These are phyloP conservation scores for Coniochaeta sp. DNA, from an alignment of 2,329 filamentous ascomycete genomes.

Conservation along the genomic window DNA sequence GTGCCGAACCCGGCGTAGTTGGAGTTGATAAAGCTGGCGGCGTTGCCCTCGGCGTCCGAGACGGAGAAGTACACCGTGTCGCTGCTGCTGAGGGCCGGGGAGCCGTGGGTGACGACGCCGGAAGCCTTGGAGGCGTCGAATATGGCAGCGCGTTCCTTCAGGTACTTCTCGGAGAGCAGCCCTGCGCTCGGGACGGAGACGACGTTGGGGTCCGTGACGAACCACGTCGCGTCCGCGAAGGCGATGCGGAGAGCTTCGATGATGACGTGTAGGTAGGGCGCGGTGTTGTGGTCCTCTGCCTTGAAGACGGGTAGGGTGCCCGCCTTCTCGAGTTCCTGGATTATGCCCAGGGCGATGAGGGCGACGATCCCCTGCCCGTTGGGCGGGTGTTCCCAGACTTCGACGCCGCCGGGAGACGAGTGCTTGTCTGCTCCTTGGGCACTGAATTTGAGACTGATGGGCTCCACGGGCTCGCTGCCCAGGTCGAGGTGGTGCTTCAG, in stretches of 20 bases:
- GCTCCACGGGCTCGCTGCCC: slow-evolving; percentile 71
- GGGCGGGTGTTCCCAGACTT: slow-evolving; percentile 94
- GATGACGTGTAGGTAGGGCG: slow-evolving; percentile 74
- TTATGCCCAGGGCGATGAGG: slow-evolving; percentile 85
- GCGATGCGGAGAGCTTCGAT: slow-evolving; percentile 84
- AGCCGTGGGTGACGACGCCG: slow-evolving; percentile 61
- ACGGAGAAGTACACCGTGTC: slow-evolving; percentile 94
- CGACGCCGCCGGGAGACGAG: slow-evolving; percentile 41
- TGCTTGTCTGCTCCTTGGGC: slow-evolving; percentile 44
- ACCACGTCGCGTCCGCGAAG: slow-evolving; percentile 88
- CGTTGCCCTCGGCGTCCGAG: slow-evolving; percentile 77
- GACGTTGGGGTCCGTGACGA: slow-evolving; percentile 74
- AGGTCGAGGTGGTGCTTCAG: slow-evolving; percentile 62
- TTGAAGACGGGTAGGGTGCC: slow-evolving; percentile 68
- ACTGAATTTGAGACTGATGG: slow-evolving; percentile 74
- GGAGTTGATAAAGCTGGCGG: slow-evolving; percentile 93
- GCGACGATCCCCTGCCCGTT: slow-evolving; percentile 96
- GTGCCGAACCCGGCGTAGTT: slow-evolving; percentile 90
- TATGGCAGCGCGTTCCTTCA: slow-evolving; percentile 58
- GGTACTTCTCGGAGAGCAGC: slow-evolving; percentile 67
- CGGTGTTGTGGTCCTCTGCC: slow-evolving; percentile 69
- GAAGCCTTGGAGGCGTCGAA: slow-evolving; percentile 54
- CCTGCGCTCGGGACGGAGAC: slow-evolving; percentile 60
- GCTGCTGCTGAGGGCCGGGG: slow-evolving; percentile 71
- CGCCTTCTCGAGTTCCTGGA: slow-evolving; percentile 73